Conservation (phyloP, 2,329 filamentous ascomycete genomes). For the Beauveria bassiana region DNA sequence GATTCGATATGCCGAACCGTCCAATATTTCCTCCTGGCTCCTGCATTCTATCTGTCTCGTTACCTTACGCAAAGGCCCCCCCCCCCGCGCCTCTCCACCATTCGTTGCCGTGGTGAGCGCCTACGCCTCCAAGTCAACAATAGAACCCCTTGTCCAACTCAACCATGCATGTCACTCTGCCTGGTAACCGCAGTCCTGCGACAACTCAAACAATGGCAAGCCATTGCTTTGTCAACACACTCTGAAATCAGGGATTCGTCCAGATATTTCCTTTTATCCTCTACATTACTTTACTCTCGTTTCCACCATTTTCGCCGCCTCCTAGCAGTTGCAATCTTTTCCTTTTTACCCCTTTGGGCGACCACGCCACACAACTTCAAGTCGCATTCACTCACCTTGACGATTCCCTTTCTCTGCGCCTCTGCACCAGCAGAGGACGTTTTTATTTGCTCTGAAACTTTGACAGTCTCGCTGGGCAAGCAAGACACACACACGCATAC, state of each 20-base stretch:
- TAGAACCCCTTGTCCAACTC: background rate
- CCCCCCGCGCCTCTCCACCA: background rate
- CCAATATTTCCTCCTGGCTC: background rate
- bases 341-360: no score
- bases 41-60: background rate
- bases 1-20: background rate
- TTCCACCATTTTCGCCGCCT: no score
- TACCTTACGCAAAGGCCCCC: background rate
- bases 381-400: no score
- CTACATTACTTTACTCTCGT: no score
- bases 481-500: background rate
- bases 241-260: no score
- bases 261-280: no score
- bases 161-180: background rate
- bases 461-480: no score
- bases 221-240: background rate
- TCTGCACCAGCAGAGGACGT: no score
- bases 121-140: slow-evolving; percentile 10
- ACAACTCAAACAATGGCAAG: background rate
- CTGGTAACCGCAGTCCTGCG: background rate
- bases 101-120: slow-evolving; percentile 13
- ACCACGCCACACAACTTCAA: no score
- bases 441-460: background rate
- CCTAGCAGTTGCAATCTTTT: no score
- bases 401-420: no score